Base-by-base conservation (phyloP, 352 stramenopile genomes). In the Globisporangium yorkense region DNA sequence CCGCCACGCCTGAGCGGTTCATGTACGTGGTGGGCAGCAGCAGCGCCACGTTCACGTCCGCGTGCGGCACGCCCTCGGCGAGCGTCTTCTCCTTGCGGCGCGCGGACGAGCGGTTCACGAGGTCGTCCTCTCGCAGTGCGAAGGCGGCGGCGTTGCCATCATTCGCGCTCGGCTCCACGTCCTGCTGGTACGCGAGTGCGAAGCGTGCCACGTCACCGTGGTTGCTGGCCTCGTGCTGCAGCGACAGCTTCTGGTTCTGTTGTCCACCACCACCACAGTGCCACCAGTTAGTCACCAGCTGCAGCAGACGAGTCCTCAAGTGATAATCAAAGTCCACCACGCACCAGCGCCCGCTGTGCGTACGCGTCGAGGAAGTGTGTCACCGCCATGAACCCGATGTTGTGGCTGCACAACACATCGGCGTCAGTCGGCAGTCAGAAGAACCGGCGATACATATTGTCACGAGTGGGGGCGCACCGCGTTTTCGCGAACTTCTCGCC, bases 11-110 rank as follows among this genome's bases (percentile, higher is more conserved):
- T 9, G 81, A 92, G 54, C 83, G 84, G 65, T 95, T 95, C 86
- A 95, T 95, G 65, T 83, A 95, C 9, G 86, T 95, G 8, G 70
- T 80, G 0, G 86, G 86, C 16, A 88, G 67, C 52, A 95, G 63
- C 47, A 92, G 50, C 21, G 84, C 81, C 37, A 94, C 76, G 57
- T 93, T 90, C 37, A 92, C 85, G 33, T 72, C 54, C 6, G 75
- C 65, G 53, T 93, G 84, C 2, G 84, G 80, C 8, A 92, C 86
- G 35, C 86, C 84, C 39, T 92, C 80, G 2, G 68, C 72, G 49
- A 87, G 24, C 44, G 86, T 95, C 40, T 87, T 82, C 24, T 86
- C 77, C 59, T 89, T 89, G 48, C 81, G 77, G 1, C 86, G 78
- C 49, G 84, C 73, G 1, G 86, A 95, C 35, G 74, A 79, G n/a